phyloP scores from a whole-genome alignment of 2,329 filamentous ascomycete genomes.

The Cladosporium sp. region DNA sequence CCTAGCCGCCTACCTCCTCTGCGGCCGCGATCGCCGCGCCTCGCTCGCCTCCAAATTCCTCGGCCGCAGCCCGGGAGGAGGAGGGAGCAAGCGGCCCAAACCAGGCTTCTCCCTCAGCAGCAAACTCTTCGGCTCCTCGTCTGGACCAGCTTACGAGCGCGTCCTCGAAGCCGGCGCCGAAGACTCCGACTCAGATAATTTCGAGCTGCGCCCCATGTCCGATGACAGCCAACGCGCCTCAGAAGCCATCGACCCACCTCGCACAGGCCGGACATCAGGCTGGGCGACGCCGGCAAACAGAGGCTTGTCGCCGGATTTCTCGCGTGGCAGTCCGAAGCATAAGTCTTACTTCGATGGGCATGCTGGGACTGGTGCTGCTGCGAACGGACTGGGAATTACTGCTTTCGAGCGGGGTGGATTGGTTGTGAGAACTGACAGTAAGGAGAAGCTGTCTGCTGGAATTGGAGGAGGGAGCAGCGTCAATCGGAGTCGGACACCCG shows the following conservation, averaged over 20 bases:
- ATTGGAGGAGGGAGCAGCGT: not conserved
- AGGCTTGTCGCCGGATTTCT: conserved; percentile 28
- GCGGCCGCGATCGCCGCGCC: conserved; percentile 71
- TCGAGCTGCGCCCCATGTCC: conserved; percentile 69
- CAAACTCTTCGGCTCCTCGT: conserved; percentile 61
- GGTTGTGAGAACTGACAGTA: conserved; percentile 77
- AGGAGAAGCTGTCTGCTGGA: conserved; percentile 52
- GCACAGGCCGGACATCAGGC: conserved; percentile 57
- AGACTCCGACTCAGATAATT: conserved; percentile 51
- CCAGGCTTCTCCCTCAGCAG: conserved; percentile 26
- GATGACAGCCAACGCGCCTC: conserved; percentile 36
- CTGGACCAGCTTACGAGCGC: conserved; percentile 63
- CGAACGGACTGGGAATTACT: conserved; percentile 29
- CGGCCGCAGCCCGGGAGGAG: conserved; percentile 31
- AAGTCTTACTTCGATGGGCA: conserved; percentile 43
- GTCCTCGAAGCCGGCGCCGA: conserved; percentile 72
- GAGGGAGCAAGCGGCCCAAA: conserved; percentile 32
- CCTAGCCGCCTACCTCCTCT: conserved; percentile 67
- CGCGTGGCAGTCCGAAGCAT: conserved; percentile 24
- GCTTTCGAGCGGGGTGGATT: conserved; percentile 64
- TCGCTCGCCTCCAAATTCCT: conserved; percentile 52
- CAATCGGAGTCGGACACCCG: conserved; percentile 3
- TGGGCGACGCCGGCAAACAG: conserved; percentile 56
- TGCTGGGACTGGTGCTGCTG: conserved; percentile 12
- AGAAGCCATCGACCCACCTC: conserved; percentile 34